phyloP scores from a whole-genome alignment of 2,329 filamentous ascomycete genomes.

The Apiospora pterosperma region DNA sequence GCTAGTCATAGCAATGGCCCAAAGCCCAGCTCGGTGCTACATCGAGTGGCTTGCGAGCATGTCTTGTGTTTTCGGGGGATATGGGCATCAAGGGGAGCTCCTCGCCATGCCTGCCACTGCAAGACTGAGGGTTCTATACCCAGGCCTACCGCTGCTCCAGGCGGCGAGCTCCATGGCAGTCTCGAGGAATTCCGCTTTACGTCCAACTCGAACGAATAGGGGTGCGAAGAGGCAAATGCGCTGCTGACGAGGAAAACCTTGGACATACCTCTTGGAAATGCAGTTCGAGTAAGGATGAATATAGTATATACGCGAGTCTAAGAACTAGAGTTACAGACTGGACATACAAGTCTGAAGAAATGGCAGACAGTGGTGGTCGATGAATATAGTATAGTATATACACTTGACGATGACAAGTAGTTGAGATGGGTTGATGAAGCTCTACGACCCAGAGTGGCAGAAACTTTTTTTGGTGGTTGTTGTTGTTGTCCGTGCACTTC shows the following conservation, averaged over 20 bases:
- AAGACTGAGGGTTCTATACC: neutral
- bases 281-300: neutral
- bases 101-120: neutral
- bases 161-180: neutral
- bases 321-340: neutral
- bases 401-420: neutral
- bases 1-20: neutral
- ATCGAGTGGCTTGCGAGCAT: neutral
- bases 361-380: neutral
- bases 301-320: neutral
- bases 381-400: neutral
- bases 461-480: neutral
- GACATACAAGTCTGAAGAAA: slow-evolving; percentile 14
- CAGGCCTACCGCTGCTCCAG: neutral
- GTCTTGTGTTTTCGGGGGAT: neutral
- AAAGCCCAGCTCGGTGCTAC: too few species aligned
- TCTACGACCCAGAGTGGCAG: neutral
- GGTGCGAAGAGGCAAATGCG: neutral
- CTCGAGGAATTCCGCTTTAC: neutral
- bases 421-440: neutral
- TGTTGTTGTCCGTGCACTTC: neutral
- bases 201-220: neutral
- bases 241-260: neutral
- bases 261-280: neutral
- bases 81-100: neutral